These are phyloP conservation scores for Phlegmacium glaucopus DNA, from an alignment of 768 basidiomycete genomes.

Conservation along the genomic window DNA sequence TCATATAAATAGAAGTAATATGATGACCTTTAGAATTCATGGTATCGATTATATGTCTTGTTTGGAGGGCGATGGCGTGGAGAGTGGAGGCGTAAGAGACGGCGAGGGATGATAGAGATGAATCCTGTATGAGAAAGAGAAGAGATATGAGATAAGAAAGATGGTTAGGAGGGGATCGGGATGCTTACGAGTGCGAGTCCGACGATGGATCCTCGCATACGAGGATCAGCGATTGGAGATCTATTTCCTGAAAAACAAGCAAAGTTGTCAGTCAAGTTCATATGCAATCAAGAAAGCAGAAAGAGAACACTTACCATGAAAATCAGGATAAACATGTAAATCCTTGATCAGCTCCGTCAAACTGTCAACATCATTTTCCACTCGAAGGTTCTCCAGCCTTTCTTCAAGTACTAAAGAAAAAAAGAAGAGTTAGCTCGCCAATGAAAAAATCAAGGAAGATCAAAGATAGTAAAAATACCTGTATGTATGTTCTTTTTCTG, in stretches of 20 bases:
- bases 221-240: slow-evolving; percentile 93
- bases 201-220: slow-evolving; percentile 88
- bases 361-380: slow-evolving; percentile 51
- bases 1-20: slow-evolving; percentile 86
- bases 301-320: slow-evolving; percentile 60
- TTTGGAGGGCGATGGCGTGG: slow-evolving; percentile 92
- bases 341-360: slow-evolving; percentile 87
- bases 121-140: slow-evolving; percentile 43
- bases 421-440: not conserved
- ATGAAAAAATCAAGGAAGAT: not conserved
- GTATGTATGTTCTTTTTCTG: slow-evolving; percentile 56
- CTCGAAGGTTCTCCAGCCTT: slow-evolving; percentile 61
- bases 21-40: slow-evolving; percentile 84
- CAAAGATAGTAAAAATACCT: slow-evolving; percentile 36
- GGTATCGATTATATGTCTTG: slow-evolving; percentile 87
- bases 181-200: slow-evolving; percentile 73
- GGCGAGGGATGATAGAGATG: slow-evolving; percentile 76
- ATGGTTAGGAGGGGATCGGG: not conserved
- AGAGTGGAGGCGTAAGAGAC: slow-evolving; percentile 88
- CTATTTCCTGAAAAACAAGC: slow-evolving; percentile 67
- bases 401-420: slow-evolving; percentile 61
- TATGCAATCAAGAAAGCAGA: not conserved
- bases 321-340: slow-evolving; percentile 92
- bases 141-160: not conserved
- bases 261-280: not conserved